Evolutionary conservation across 192 early-diverging fungal species (phyloP).

Genomic region (Dissophora ornata): DNA sequence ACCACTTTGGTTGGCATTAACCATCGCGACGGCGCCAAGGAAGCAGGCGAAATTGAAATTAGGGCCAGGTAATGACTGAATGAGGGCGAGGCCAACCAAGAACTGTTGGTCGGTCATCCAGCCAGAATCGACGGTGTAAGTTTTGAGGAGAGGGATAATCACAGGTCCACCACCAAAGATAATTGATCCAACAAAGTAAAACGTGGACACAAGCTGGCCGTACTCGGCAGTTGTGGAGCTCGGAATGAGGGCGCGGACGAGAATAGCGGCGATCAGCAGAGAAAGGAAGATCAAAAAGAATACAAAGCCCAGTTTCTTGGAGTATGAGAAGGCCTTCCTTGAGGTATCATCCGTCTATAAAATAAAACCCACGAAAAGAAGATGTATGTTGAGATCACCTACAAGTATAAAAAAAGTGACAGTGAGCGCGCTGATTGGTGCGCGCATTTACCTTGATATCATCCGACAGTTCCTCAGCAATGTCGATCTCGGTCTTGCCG

Average conservation of each 20-base stretch:
- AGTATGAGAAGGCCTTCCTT: slow-evolving; percentile 33
- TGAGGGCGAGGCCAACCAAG: slow-evolving; percentile 71
- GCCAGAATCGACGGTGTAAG: slow-evolving; percentile 63
- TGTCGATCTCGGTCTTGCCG: slow-evolving; percentile 4
- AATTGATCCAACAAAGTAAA: slow-evolving; percentile 69
- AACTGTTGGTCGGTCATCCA: slow-evolving; percentile 71
- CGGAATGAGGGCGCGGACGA: slow-evolving; percentile 42
- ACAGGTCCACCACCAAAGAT: slow-evolving; percentile 77
- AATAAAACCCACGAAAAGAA: too few species aligned
- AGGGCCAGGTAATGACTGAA: slow-evolving; percentile 66
- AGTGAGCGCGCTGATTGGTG: too few species aligned
- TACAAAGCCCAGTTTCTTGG: slow-evolving; percentile 49
- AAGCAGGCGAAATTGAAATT: slow-evolving; percentile 78
- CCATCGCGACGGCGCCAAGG: slow-evolving; percentile 67
- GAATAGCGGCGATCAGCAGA: slow-evolving; percentile 60
- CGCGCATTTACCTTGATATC: slow-evolving; percentile 7
- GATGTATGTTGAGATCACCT: too few species aligned
- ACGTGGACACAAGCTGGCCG: slow-evolving; percentile 56
- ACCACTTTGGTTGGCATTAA: slow-evolving; percentile 34
- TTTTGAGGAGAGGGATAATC: slow-evolving; percentile 66
- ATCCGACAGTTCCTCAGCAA: background rate
- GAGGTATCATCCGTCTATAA: background rate
- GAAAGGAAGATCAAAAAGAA: slow-evolving; percentile 59
- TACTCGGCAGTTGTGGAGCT: slow-evolving; percentile 19
- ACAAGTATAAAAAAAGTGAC: too few species aligned